Evolutionary conservation across 2,329 filamentous ascomycete genomes (phyloP).

Genomic region (Penicillium glabrum): DNA sequence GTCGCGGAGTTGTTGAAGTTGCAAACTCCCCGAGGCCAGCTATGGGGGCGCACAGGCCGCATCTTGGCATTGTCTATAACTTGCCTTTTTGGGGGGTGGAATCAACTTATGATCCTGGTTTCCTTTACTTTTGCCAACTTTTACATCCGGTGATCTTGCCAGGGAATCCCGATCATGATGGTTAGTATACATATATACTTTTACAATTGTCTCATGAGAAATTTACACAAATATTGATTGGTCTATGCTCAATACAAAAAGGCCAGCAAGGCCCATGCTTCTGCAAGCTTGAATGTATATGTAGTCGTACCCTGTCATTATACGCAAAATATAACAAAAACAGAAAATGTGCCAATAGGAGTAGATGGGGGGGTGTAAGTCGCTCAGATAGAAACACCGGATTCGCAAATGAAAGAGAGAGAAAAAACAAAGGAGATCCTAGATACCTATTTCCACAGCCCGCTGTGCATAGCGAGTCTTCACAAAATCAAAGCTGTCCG

Average conservation of each 20-base stretch:
- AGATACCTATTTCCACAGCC: constrained; percentile 33
- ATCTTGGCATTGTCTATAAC: constrained; percentile 5
- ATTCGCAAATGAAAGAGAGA: constrained; percentile 11
- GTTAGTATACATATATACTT: neutral
- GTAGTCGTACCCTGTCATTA: constrained; percentile 37
- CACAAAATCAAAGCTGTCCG: constrained; percentile 39
- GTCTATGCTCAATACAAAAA: constrained; percentile 10
- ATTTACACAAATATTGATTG: constrained; percentile 1
- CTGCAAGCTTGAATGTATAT: constrained; percentile 24
- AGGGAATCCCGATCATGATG: too few relatives aligned
- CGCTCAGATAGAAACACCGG: constrained; percentile 19
- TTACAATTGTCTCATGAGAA: neutral
- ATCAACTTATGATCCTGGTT: neutral
- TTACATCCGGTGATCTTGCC: too few relatives aligned
- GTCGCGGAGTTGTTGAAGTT: constrained; percentile 9
- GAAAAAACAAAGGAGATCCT: constrained; percentile 18
- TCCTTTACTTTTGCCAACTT: neutral
- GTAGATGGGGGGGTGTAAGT: constrained; percentile 3
- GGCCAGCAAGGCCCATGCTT: constrained; percentile 1
- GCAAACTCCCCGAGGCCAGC: constrained; percentile 9
- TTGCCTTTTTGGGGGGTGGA: neutral
- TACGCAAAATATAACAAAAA: constrained; percentile 21
- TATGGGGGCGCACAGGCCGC: constrained; percentile 9
- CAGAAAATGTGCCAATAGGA: constrained; percentile 1
- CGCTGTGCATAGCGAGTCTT: constrained; percentile 36